Percentiles rank a stretch among this genome's conserved stretches.
These are phyloP conservation scores for Vaccinium vitisidaea DNA, from an alignment of 148 eudicot genomes.

Conservation along the genomic window DNA sequence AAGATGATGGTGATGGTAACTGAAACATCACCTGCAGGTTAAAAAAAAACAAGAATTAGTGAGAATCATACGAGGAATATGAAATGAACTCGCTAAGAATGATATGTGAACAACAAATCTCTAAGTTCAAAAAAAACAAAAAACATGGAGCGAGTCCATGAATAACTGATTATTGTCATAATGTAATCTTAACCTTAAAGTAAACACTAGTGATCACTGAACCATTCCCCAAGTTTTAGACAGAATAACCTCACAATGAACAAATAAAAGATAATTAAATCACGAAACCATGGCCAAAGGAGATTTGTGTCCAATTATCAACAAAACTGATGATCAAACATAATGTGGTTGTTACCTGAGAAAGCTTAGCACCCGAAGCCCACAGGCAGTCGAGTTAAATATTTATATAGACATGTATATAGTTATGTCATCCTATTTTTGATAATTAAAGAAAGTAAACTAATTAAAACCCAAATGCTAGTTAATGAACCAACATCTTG, in stretches of 20 bases:
- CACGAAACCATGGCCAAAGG: neutral
- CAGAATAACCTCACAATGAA: neutral
- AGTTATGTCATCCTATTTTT: too few relatives aligned
- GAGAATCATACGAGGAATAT: too few relatives aligned
- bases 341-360: slow-evolving; percentile 30
- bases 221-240: neutral
- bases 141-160: neutral
- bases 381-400: slow-evolving; percentile 5
- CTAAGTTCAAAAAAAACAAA: neutral
- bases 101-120: neutral
- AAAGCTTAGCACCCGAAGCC: slow-evolving; percentile 35
- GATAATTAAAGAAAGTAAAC: too few relatives aligned
- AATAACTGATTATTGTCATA: neutral
- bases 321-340: neutral
- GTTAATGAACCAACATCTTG: too few relatives aligned
- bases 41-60: too few relatives aligned
- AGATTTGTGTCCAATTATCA: neutral
- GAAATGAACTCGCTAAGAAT: neutral
- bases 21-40: too few relatives aligned
- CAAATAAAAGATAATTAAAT: neutral
- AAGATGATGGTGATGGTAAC: too few relatives aligned
- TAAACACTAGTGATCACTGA: neutral
- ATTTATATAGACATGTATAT: too few relatives aligned
- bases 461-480: too few relatives aligned
- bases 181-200: neutral